Evolutionary conservation across 2,329 filamentous ascomycete species (phyloP).

Genomic region (Aspergillus pseudoglaucus): DNA sequence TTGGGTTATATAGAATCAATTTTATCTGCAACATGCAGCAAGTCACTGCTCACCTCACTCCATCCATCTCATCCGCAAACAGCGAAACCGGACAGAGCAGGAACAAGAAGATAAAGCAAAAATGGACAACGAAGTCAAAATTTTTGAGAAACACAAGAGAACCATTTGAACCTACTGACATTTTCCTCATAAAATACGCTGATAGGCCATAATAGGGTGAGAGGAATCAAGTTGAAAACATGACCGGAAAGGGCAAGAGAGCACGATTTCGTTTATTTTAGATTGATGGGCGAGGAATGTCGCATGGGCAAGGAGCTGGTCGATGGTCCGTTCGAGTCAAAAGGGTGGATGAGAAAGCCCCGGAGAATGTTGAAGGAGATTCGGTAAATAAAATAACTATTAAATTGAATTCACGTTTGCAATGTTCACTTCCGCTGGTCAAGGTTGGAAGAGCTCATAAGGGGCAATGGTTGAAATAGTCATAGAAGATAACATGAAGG

Average conservation of each 20-base stretch:
- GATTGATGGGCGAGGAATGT: background rate
- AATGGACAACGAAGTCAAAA: conserved; percentile 1
- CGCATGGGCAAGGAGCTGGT: background rate
- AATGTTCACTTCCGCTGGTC: background rate
- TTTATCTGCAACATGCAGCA: background rate
- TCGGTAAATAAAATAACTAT: conserved; percentile 2
- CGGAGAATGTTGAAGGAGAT: conserved; percentile 4
- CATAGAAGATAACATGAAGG: background rate
- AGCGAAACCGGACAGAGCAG: background rate
- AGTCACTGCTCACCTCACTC: background rate
- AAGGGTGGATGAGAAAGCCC: background rate
- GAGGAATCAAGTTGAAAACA: background rate
- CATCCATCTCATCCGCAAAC: background rate
- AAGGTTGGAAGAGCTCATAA: background rate
- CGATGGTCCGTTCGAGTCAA: background rate
- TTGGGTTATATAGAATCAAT: background rate
- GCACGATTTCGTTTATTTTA: background rate
- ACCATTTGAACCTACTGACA: background rate
- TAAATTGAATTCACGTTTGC: conserved; percentile 4
- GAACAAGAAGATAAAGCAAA: background rate
- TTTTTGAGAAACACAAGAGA: conserved; percentile 1
- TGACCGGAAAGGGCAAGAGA: background rate
- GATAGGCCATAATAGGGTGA: conserved; percentile 9
- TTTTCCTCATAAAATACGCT: conserved; percentile 5
- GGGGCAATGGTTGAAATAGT: background rate